Evolutionary conservation across 2,329 filamentous ascomycete genomes (phyloP).

Genomic region (Pyrenophora seminiperda): DNA sequence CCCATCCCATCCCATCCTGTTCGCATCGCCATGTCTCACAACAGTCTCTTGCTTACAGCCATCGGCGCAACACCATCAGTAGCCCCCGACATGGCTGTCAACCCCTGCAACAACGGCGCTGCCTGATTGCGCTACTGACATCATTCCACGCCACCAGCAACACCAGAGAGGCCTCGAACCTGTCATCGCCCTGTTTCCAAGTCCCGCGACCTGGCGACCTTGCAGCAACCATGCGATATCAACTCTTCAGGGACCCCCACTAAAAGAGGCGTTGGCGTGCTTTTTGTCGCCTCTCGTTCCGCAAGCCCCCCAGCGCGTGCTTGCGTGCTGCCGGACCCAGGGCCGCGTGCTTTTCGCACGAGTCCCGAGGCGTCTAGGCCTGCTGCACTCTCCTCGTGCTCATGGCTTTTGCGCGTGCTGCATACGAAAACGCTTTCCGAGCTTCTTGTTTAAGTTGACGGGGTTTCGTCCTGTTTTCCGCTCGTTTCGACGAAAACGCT

Average conservation of each 20-base stretch:
- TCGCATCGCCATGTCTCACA: no score
- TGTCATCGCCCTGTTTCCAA: neutral
- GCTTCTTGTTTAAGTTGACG: constrained; percentile 4
- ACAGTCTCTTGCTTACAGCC: neutral
- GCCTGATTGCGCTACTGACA: constrained; percentile 6
- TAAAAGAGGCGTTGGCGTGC: constrained; percentile 1
- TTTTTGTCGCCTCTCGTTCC: neutral
- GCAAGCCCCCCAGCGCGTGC: neutral
- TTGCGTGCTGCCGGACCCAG: neutral
- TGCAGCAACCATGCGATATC: no score
- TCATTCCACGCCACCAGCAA: constrained; percentile 13
- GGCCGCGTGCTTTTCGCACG: constrained; percentile 16
- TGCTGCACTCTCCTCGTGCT: constrained; percentile 19
- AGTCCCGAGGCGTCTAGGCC: constrained; percentile 6
- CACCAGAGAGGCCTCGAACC: constrained; percentile 12
- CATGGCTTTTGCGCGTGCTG: constrained; percentile 18
- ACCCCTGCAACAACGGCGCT: constrained; percentile 10
- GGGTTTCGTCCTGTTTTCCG: constrained; percentile 2
- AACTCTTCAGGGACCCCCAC: neutral
- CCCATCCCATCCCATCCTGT: neutral
- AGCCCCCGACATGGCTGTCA: neutral
- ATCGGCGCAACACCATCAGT: neutral
- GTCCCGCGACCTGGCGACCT: neutral
- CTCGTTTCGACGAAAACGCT: constrained; percentile 5
- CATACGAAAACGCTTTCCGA: neutral